Evolutionary conservation across 129 eudicot species (phyloP).

Genomic region (Chrysanthemum makinoi): DNA sequence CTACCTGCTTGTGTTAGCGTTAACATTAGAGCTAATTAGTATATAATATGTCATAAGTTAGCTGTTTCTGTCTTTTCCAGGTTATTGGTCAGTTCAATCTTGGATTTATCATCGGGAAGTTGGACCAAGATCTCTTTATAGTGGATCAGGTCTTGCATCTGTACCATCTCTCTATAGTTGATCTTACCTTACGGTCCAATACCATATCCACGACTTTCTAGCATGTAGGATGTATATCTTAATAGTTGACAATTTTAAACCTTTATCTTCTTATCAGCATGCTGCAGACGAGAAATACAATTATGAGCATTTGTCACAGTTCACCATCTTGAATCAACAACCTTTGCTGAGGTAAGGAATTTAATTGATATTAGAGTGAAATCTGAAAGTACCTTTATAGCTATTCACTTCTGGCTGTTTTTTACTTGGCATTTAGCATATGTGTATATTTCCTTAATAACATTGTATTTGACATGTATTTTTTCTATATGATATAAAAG

Average conservation of each 20-base stretch:
- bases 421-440: neutral
- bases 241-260: conserved; percentile 16
- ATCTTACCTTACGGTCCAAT: neutral
- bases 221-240: neutral
- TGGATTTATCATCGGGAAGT: conserved; percentile 90
- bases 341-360: conserved; percentile 73
- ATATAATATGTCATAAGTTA: conserved; percentile 9
- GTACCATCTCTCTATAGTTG: conserved; percentile 7
- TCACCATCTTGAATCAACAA: conserved; percentile 88
- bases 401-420: no score
- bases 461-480: conserved; percentile 13
- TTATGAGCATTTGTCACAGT: conserved; percentile 76
- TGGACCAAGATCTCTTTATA: conserved; percentile 83
- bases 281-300: conserved; percentile 99
- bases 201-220: conserved; percentile 16
- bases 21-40: neutral
- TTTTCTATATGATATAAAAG: conserved; percentile 36
- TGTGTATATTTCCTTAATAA: conserved; percentile 1
- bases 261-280: conserved; percentile 55
- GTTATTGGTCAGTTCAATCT: conserved; percentile 94
- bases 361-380: neutral
- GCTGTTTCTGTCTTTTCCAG: conserved; percentile 30
- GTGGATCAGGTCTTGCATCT: conserved; percentile 78
- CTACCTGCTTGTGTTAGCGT: conserved; percentile 12
- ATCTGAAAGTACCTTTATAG: neutral